Base-by-base conservation (phyloP, 805 yeast species). In the Cyberlindnera meyerae region DNA sequence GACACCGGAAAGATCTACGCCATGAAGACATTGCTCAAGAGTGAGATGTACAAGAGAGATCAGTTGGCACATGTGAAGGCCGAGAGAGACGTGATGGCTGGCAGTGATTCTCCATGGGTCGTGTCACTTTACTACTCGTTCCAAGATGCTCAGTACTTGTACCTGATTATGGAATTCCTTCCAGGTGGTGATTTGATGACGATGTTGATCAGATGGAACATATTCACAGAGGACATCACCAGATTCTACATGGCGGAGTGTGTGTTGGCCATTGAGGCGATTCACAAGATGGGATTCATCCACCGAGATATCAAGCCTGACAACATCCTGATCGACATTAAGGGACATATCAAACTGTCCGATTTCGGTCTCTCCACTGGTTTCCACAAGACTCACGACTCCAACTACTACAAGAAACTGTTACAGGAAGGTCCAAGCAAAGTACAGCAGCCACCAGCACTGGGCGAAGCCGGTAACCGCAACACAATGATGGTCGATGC, bases 151-250 rank as follows among this genome's bases (percentile, higher is more conserved):
- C 94, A 86, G 51, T 84, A 82, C 55, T 80, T 93, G 30, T 93
- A 87, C 54, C 67, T 93, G 55, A 97, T 97, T 5, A 93, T 93
- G 99, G 98, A 93, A 60, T 93, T 89, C 62, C 96, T 93, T 12
- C 97, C 99, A 12, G 99, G 99, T 43, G 99, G 99, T 34, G 99
- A 93, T 60, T 88, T 87, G 67, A 79, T 97, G 59, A 93, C 98
- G 0, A 67, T 93, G 51, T 71, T 93, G 45, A 90, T 87, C 61
- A 90, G 89, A 60, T 90, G 97, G 20, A 96, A 97, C 25, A 84
- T 83, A 43, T 70, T 93, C 51, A 85, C 86, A 43, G 95, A 97
- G 8, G 89, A 94, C 12, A 97, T 93, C 53, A 95, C 98, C 2
- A 73, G 98, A 42, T 93, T 93, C 65, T 93, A 93, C 60, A 79